Evolutionary conservation across 129 eudicot species (phyloP), one percentile per base, ranked within the genome.

Genomic region (Lonicera japonica): DNA sequence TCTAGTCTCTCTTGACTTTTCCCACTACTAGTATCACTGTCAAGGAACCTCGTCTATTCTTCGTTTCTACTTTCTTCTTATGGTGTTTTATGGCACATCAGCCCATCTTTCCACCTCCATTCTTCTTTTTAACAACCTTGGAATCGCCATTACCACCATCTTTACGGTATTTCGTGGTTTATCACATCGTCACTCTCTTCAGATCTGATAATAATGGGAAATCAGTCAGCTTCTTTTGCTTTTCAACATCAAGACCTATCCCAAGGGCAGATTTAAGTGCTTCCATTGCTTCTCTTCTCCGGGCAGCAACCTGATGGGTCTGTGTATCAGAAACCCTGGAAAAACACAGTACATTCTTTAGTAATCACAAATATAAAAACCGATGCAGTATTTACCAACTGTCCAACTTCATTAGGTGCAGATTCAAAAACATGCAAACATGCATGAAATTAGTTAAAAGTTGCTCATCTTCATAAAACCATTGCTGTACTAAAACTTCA

Each of bases 251-350:
- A 65, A 67, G 25, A 12, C 72, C 77, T 55, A 91, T 88, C 25
- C 82, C 83, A 52, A 94, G 89, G 68, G 99, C 99, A 72, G 85
- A 81, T 72, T 78, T 83, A 25, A 94, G 51, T 23, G 67, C 77
- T 74, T 88, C 96, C 99, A 94, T 82, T 94, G 95, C 76, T 76
- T 88, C 75, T 94, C 89, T 80, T 94, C n/a, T 94, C 60, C 86
- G 71, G 19, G 99, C 99, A 58, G 99, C 95, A 54, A 94, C 74
- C 70, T 94, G 99, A 51, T 94, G 99, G 22, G 95, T 85, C 73
- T 88, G 96, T 18, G 99, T 94, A 25, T 88, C 87, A 62, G 99
- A 94, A 61, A 71, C 73, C 79, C 99, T 92, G 80, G 43, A 61
- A 34, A 70, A 19, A 39, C 24, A 14, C 61, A 40, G 13, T 43